Base-by-base conservation (phyloP, 768 basidiomycete species). In the Boletus patriciae region DNA sequence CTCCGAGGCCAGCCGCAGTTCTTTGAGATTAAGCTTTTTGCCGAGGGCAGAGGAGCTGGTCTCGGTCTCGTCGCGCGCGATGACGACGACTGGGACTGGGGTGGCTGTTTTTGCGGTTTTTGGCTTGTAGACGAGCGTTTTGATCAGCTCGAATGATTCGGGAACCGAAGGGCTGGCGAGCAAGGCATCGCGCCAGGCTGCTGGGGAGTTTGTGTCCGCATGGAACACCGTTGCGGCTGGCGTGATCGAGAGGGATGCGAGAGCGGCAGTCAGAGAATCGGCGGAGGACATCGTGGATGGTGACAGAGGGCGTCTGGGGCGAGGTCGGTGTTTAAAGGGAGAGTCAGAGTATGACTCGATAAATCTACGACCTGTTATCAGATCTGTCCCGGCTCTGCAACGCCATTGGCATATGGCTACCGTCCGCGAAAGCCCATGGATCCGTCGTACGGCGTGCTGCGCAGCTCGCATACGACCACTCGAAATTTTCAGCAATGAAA, bases 41-140 rank as follows among this genome's bases (percentile, higher is more conserved):
- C 82, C 90, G 60, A 97, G 81, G 13, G 85, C 81, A 4, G 78
- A 80, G 3, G 92, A 88, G 70, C 82, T 86, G 9, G 88, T 90
- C 66, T 94, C 90, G n/a, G 91, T 91, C 27, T 81, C 79, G 66
- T 96, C 93, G 65, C 84, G 79, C 11, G 92, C 91, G 70, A 98
- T 82, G 57, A 95, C 87, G 61, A 98, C 80, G 55, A 98, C 85
- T 9, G 94, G 94, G 50, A 92, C 81, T 2, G 92, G 85, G 31
- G 81, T 83, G 8, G 90, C 91, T 0, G 84, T 82, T 72, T 97
- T 97, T n/a, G 94, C 88, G 3, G 94, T 93, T 74, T 95, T 95
- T 33, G 94, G 94, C 70, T 98, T 98, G 86, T 92, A 96, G 54
- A 96, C 87, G 63, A 95, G 86, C 46, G 89, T 90, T 73, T 94